Conservation (phyloP, 148 eudicot species). For the Polygonum maritimum region DNA sequence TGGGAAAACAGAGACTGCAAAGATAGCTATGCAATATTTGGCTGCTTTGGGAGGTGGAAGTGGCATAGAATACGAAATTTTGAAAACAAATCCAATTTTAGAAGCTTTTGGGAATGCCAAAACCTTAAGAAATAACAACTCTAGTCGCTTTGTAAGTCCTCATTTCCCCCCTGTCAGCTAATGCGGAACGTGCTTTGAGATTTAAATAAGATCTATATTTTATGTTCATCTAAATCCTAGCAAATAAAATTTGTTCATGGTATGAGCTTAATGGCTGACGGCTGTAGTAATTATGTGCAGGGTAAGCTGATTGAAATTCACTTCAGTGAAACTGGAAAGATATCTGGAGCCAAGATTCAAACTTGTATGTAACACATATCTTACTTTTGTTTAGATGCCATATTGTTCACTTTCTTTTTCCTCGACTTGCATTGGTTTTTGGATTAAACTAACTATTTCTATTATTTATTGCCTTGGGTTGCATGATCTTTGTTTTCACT, state of each 20-base stretch:
- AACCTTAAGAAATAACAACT: conserved; percentile 86
- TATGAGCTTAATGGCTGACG: conserved; percentile 12
- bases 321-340: conserved; percentile 95
- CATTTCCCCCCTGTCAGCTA: not conserved
- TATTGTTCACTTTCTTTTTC: not conserved
- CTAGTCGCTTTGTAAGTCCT: conserved; percentile 89
- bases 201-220: not conserved
- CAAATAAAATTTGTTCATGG: not conserved
- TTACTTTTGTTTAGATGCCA: conserved; percentile 9
- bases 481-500: conserved; percentile 15
- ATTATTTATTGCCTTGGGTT: conserved; percentile 14
- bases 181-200: conserved; percentile 1
- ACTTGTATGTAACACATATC: conserved; percentile 58
- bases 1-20: conserved; percentile 97
- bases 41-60: conserved; percentile 97
- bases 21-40: conserved; percentile 98
- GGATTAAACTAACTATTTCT: conserved; percentile 14
- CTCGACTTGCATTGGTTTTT: not conserved
- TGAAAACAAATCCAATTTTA: conserved; percentile 86
- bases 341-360: conserved; percentile 95
- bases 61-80: conserved; percentile 89
- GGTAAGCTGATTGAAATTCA: conserved; percentile 97
- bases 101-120: conserved; percentile 99
- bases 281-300: conserved; percentile 30
- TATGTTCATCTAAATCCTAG: not conserved